Evolutionary conservation across 768 basidiomycete species (phyloP), one percentile per base, ranked within the genome.

Genomic region (Psilocybe azurescens): DNA sequence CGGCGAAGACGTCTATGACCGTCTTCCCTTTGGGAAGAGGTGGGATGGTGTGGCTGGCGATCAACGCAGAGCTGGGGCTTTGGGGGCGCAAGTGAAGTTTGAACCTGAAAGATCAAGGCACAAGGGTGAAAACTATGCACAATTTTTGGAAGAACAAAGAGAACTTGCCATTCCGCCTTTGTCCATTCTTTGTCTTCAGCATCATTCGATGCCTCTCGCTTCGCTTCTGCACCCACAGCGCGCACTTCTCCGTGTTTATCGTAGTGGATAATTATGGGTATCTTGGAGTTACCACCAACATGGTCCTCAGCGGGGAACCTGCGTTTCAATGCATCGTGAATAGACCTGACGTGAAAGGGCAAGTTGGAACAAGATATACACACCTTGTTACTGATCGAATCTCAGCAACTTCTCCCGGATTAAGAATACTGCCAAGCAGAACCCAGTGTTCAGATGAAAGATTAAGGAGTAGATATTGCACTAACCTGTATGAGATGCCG

Each of bases 271-370:
- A 83, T 70, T 0, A 81, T 80, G 0, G 81, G 83, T 46, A 84
- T 81, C 60, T 83, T 85, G 24, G 75, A 78, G 55, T 83, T 79
- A 4, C 80, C 78, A 3, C 78, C 79, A n/a, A 77, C 71, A 3
- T 76, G 71, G n/a, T 81, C 78, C 60, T 81, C 82, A 1, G 76
- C 79, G 5, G 82, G 84, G 59, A 78, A 83, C 59, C 83, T 84
- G 48, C 48, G 14, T 10, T 8, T 20, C 24, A 28, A 14, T 5
- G 13, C 9, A 51, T 20, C 20, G 20, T 20, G 20, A 59, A 53
- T 56, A 32, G 1, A 54, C 56, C 54, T 0, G 28, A 67, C 60
- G 56, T 33, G 33, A 38, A 16, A 53, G 18, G 30, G 20, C 20
- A 20, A 51, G 55, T 18, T 8, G 44, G 8, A 20, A 20, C 20